phyloP scores from a whole-genome alignment of 2,329 filamentous ascomycete species.

The Magnaporthiopsis poae region DNA sequence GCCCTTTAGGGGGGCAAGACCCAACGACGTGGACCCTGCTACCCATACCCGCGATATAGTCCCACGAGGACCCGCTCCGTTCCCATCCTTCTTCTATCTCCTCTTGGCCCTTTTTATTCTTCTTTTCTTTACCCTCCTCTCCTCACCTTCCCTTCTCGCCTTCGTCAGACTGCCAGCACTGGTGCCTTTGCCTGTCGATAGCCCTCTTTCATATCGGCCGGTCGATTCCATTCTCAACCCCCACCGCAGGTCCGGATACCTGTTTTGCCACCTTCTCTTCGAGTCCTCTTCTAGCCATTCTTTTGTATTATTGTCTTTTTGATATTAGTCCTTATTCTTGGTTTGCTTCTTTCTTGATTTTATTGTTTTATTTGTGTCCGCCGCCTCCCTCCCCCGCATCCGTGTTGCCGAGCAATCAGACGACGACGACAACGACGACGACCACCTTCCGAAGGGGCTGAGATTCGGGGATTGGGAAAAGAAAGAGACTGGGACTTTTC shows the following conservation, averaged over 20 bases:
- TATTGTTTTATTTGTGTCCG: constrained; percentile 15
- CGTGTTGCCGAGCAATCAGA: background rate
- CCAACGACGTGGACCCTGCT: constrained; percentile 11
- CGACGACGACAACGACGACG: background rate
- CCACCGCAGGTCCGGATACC: constrained; percentile 45
- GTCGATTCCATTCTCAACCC: constrained; percentile 20
- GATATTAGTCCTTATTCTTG: constrained; percentile 15
- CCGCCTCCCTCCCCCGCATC: background rate
- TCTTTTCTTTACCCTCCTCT: constrained; percentile 12
- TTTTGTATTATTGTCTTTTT: constrained; percentile 20
- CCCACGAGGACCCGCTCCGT: constrained; percentile 17
- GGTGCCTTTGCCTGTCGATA: constrained; percentile 43
- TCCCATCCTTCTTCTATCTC: constrained; percentile 13
- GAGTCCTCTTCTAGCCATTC: constrained; percentile 16
- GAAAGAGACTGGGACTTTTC: constrained; percentile 8
- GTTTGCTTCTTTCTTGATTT: constrained; percentile 14
- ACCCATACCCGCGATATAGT: constrained; percentile 20
- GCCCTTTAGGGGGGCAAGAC: constrained; percentile 25
- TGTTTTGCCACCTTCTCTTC: constrained; percentile 23
- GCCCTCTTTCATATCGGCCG: constrained; percentile 41
- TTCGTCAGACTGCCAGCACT: constrained; percentile 30
- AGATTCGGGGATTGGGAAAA: constrained; percentile 2
- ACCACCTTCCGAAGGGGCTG: background rate
- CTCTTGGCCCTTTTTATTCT: constrained; percentile 18
- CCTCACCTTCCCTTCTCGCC: constrained; percentile 21